A percentile compares a stretch with the other conserved stretches of the same genome.
Evolutionary conservation across 352 stramenopile genomes (phyloP).

Genomic region (Phytophthora cactorum): DNA sequence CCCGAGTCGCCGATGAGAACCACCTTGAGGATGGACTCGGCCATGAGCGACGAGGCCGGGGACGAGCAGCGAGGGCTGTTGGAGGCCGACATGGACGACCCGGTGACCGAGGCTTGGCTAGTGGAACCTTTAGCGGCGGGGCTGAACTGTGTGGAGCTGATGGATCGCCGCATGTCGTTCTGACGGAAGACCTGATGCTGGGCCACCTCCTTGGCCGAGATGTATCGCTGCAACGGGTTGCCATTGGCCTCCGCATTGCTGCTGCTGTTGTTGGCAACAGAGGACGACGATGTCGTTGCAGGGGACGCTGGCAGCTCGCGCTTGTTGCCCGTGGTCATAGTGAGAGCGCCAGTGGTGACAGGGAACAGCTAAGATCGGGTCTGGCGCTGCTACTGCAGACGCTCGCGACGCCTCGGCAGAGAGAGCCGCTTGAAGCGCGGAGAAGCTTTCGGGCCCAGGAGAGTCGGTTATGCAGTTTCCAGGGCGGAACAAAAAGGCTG

Average conservation of each 20-base stretch:
- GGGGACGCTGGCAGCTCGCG: slow-evolving; percentile 27
- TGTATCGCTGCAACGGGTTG: slow-evolving; percentile 57
- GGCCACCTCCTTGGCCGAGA: slow-evolving; percentile 71
- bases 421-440: slow-evolving; percentile 28
- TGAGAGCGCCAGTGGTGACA: background rate
- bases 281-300: slow-evolving; percentile 3
- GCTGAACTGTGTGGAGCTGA: slow-evolving; percentile 40
- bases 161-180: slow-evolving; percentile 50
- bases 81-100: slow-evolving; percentile 43
- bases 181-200: slow-evolving; percentile 52
- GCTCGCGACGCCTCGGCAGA: slow-evolving; percentile 34
- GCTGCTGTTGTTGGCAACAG: slow-evolving; percentile 1
- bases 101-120: slow-evolving; percentile 24
- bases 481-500: slow-evolving; percentile 17
- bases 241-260: slow-evolving; percentile 9
- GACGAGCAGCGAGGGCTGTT: slow-evolving; percentile 62
- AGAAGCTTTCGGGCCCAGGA: slow-evolving; percentile 19
- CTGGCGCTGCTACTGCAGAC: background rate
- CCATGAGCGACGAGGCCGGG: slow-evolving; percentile 25
- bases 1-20: slow-evolving; percentile 90
- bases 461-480: slow-evolving; percentile 20
- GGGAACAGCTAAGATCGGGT: slow-evolving; percentile 15
- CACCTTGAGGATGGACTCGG: slow-evolving; percentile 84
- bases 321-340: slow-evolving; percentile 48
- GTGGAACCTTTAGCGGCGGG: slow-evolving; percentile 1